phyloP scores from a whole-genome alignment of 352 stramenopile species.

The Sclerospora graminicola region DNA sequence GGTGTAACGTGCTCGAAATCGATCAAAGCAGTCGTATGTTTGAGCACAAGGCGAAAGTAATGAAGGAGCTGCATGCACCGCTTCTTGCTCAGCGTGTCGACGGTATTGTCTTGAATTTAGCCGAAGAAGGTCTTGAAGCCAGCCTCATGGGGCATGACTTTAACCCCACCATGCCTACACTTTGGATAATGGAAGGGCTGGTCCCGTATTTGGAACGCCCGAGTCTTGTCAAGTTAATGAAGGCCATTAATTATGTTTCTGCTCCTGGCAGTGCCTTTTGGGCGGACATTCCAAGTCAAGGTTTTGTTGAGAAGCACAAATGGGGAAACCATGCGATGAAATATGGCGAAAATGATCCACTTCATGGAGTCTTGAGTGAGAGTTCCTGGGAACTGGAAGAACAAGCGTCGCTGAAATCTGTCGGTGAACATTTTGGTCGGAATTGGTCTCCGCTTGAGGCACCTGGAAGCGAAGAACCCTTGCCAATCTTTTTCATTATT shows the following conservation, averaged over 20 bases:
- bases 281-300: constrained; percentile 32
- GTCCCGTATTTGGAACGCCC: constrained; percentile 31
- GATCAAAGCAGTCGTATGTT: constrained; percentile 34
- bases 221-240: constrained; percentile 31
- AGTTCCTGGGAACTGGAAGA: constrained; percentile 32
- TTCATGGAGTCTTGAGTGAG: constrained; percentile 33
- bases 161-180: constrained; percentile 35
- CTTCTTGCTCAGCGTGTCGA: constrained; percentile 32
- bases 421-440: constrained; percentile 29
- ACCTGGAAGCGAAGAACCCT: constrained; percentile 4
- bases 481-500: constrained; percentile 18
- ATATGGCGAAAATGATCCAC: constrained; percentile 42
- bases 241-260: constrained; percentile 37
- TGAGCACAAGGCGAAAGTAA: constrained; percentile 37
- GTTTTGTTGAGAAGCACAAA: constrained; percentile 11
- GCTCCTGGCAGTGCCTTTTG: constrained; percentile 38
- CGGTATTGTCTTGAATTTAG: constrained; percentile 36
- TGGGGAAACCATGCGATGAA: constrained; percentile 22
- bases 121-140: constrained; percentile 22
- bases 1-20: constrained; percentile 40
- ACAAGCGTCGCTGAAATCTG: constrained; percentile 15
- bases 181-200: constrained; percentile 49
- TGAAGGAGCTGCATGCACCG: constrained; percentile 28
- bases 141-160: constrained; percentile 35
- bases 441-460: constrained; percentile 25